phyloP scores from a whole-genome alignment of 73 alveolate species.

The Paraurostyla sp. region DNA sequence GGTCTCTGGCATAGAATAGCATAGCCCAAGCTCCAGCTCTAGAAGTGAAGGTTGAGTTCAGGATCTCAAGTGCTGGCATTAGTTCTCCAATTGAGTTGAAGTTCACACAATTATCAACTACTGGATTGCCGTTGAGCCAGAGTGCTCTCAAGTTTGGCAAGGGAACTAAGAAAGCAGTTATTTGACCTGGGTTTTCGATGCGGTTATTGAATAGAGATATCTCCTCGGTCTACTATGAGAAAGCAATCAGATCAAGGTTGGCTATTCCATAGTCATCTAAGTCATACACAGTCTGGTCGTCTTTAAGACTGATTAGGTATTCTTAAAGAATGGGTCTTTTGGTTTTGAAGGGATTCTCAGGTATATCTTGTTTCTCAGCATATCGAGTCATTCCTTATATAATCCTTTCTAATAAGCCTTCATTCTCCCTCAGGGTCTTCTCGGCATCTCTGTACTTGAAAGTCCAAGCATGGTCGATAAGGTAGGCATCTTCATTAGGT shows the following conservation, averaged over 20 bases:
- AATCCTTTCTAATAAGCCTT: conserved; percentile 66
- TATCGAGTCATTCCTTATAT: conserved; percentile 23
- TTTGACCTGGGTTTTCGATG: conserved; percentile 68
- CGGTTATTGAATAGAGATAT: conserved; percentile 61
- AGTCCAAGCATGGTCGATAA: conserved; percentile 97
- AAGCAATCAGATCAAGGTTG: conserved; percentile 8
- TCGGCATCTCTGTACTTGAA: conserved; percentile 87
- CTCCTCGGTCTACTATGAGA: conserved; percentile 39
- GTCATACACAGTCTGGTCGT: conserved; percentile 6
- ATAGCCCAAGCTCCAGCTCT: conserved; percentile 89
- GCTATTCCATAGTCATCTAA: conserved; percentile 54
- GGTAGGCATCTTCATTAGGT: conserved; percentile 81
- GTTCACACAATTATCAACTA: conserved; percentile 77
- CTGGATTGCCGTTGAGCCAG: conserved; percentile 89
- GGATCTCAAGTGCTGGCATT: conserved; percentile 79
- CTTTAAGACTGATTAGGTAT: conserved; percentile 17
- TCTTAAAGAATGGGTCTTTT: conserved; percentile 60
- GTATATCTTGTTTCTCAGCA: conserved; percentile 59
- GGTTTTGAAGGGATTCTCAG: conserved; percentile 42
- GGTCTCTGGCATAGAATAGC: conserved; percentile 73
- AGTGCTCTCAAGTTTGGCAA: conserved; percentile 83
- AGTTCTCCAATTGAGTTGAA: conserved; percentile 76
- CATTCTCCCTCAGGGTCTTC: conserved; percentile 71
- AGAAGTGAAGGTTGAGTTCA: conserved; percentile 84
- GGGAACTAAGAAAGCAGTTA: conserved; percentile 49